A percentile compares a stretch with the other conserved stretches of the same genome.
phyloP scores from a whole-genome alignment of 2,329 filamentous ascomycete species.

The Colletotrichum godetiae region DNA sequence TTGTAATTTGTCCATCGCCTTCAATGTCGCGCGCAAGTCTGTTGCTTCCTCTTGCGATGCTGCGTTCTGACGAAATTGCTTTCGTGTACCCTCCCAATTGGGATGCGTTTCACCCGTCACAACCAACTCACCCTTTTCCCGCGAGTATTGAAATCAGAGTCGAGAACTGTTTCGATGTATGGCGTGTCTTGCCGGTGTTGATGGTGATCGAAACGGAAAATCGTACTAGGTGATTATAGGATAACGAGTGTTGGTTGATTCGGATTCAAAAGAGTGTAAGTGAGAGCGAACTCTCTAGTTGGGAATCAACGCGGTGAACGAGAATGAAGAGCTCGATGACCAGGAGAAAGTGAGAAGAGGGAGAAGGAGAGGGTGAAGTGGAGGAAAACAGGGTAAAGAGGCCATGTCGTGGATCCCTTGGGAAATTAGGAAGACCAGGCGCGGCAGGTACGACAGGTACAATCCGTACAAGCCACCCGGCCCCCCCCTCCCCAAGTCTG shows the following conservation, averaged over 20 bases:
- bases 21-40: background rate
- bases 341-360: conserved; percentile 28
- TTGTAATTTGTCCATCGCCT: background rate
- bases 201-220: conserved; percentile 19
- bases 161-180: conserved; percentile 15
- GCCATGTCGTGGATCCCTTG: conserved; percentile 32
- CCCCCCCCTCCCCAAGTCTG: background rate
- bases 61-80: background rate
- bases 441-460: conserved; percentile 16
- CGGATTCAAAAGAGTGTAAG: conserved; percentile 36
- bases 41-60: background rate
- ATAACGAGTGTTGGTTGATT: conserved; percentile 33
- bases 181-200: conserved; percentile 2
- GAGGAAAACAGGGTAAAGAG: conserved; percentile 35
- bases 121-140: conserved; percentile 23
- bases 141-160: conserved; percentile 10
- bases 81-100: background rate
- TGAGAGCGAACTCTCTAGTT: conserved; percentile 37
- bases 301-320: conserved; percentile 35
- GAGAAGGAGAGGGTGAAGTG: conserved; percentile 34
- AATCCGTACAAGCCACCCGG: conserved; percentile 27
- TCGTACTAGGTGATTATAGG: conserved; percentile 8
- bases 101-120: background rate
- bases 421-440: conserved; percentile 30
- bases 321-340: conserved; percentile 32